A percentile compares a stretch with the other conserved stretches of the same genome.
These are phyloP conservation scores for Mytilinidion resinicola DNA, from an alignment of 495 filamentous ascomycete genomes.

Conservation along the genomic window DNA sequence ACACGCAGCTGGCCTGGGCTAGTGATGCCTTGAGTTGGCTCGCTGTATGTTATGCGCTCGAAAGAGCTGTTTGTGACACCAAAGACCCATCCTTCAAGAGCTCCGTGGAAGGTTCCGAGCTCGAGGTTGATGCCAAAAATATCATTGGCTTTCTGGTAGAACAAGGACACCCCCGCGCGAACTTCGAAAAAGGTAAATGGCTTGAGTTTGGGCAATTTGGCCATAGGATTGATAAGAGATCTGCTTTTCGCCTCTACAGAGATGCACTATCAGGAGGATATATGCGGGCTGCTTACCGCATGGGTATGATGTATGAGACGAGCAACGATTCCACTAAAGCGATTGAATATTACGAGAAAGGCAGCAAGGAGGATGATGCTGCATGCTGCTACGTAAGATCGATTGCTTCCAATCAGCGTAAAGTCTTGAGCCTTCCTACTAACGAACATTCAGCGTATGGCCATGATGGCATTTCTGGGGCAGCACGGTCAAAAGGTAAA, in stretches of 20 bases:
- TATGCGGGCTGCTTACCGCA: conserved; percentile 86
- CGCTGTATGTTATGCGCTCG: conserved; percentile 69
- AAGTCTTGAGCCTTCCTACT: too few species aligned
- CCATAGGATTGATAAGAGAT: conserved; percentile 79
- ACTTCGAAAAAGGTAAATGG: conserved; percentile 95
- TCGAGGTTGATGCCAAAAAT: conserved; percentile 82
- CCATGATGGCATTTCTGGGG: conserved; percentile 95
- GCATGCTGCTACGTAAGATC: conserved; percentile 67
- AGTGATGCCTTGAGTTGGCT: conserved; percentile 85
- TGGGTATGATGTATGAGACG: conserved; percentile 96
- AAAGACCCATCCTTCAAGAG: conserved; percentile 63
- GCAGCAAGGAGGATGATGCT: conserved; percentile 71
- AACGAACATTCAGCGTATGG: conserved; percentile 49
- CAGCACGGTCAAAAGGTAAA: conserved; percentile 86
- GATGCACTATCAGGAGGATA: conserved; percentile 81
- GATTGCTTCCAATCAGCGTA: too few species aligned
- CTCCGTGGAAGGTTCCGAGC: conserved; percentile 83
- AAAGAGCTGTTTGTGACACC: conserved; percentile 56
- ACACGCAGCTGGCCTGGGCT: conserved; percentile 96
- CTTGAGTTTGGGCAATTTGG: conserved; percentile 97
- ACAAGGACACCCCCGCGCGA: conserved; percentile 87
- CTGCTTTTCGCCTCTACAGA: conserved; percentile 80
- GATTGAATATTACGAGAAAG: conserved; percentile 77
- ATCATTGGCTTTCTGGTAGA: conserved; percentile 83
- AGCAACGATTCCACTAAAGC: conserved; percentile 88